phyloP scores from a whole-genome alignment of 805 yeast species.

The Candida awuae region DNA sequence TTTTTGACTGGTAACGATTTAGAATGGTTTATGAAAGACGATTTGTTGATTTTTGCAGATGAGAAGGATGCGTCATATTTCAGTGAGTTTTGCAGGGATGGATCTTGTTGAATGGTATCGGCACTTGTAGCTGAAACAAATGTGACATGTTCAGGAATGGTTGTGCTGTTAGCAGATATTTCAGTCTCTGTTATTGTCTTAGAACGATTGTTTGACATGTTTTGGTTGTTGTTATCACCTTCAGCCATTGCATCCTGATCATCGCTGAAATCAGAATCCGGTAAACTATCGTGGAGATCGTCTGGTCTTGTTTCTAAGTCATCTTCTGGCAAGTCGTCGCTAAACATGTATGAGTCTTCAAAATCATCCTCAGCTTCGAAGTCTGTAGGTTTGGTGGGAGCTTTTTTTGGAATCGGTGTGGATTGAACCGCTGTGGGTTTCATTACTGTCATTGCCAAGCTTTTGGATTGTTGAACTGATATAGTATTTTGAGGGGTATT shows the following conservation, averaged over 20 bases:
- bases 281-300: conserved; percentile 9
- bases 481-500: too few relatives aligned
- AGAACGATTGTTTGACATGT: neutral
- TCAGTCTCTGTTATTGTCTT: neutral
- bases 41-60: conserved; percentile 47
- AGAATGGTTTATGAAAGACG: conserved; percentile 48
- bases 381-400: too few relatives aligned
- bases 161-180: conserved; percentile 10
- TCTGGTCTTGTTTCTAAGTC: neutral
- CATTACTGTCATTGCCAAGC: too few relatives aligned
- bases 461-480: too few relatives aligned
- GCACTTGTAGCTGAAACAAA: conserved; percentile 66
- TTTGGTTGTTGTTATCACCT: neutral
- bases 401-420: too few relatives aligned
- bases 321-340: conserved; percentile 36
- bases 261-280: conserved; percentile 24
- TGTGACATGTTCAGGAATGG: conserved; percentile 23
- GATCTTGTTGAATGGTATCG: conserved; percentile 41
- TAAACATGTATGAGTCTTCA: conserved; percentile 48
- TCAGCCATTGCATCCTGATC: conserved; percentile 22
- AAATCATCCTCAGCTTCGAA: conserved; percentile 10
- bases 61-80: conserved; percentile 52
- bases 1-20: conserved; percentile 58
- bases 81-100: conserved; percentile 31
- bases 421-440: too few relatives aligned